Evolutionary conservation across 2,329 filamentous ascomycete species (phyloP).

Genomic region (Stemphylium lycopersici): DNA sequence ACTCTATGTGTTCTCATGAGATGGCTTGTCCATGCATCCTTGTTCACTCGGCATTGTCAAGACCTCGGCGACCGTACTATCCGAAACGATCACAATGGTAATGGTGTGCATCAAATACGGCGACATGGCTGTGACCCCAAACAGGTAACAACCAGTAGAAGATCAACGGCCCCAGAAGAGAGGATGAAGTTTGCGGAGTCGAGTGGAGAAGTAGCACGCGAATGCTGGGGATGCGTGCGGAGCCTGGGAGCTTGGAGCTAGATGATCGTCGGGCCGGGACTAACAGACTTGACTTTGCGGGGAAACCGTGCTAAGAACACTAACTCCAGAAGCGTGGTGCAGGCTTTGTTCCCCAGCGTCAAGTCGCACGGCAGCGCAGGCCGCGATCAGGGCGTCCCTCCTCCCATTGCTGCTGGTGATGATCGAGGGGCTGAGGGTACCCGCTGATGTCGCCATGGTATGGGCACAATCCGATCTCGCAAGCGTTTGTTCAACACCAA

Average conservation of each 20-base stretch:
- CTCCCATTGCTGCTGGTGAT: neutral
- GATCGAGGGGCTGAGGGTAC: neutral
- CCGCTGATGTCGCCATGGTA: neutral
- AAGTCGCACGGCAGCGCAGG: conserved; percentile 11
- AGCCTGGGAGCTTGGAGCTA: conserved; percentile 27
- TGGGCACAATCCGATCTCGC: neutral
- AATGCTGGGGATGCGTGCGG: conserved; percentile 28
- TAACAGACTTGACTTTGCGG: conserved; percentile 36
- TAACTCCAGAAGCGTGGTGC: conserved; percentile 7
- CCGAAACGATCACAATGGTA: conserved; percentile 5
- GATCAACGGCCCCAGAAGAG: conserved; percentile 2
- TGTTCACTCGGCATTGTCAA: conserved; percentile 1
- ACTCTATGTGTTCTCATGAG: neutral
- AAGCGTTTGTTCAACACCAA: neutral
- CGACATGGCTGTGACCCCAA: conserved; percentile 2
- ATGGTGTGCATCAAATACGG: conserved; percentile 2
- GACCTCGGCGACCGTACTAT: conserved; percentile 4
- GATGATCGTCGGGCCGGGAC: conserved; percentile 28
- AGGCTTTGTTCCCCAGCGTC: conserved; percentile 27
- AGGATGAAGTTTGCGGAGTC: conserved; percentile 33
- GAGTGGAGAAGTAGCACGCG: conserved; percentile 31
- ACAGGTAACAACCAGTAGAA: conserved; percentile 5
- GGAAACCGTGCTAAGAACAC: conserved; percentile 34
- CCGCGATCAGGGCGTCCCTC: neutral
- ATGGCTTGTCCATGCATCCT: neutral